phyloP scores from a whole-genome alignment of 176 grass and related monocot genomes.

The Musa troglodytarum region DNA sequence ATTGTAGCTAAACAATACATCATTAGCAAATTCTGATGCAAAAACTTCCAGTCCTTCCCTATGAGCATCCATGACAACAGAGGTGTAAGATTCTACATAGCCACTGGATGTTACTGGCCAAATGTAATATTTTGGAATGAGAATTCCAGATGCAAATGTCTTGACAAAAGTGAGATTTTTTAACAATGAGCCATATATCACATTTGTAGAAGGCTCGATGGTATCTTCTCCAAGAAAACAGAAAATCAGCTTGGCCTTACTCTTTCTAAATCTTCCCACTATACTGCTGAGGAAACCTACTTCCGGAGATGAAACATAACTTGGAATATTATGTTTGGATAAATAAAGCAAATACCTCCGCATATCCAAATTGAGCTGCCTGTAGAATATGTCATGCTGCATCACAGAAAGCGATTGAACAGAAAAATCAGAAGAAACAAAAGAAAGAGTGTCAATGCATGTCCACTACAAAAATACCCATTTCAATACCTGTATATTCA shows the following conservation, averaged over 20 bases:
- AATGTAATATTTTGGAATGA: constrained; percentile 75
- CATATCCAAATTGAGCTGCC: constrained; percentile 44
- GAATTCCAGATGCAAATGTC: constrained; percentile 59
- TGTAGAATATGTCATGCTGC: constrained; percentile 59
- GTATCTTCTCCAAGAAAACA: constrained; percentile 28
- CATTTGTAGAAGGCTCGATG: constrained; percentile 53
- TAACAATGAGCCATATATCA: constrained; percentile 48
- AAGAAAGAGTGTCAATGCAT: neutral
- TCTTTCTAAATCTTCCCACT: constrained; percentile 27
- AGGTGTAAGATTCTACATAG: constrained; percentile 26
- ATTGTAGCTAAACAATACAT: constrained; percentile 58
- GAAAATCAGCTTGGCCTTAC: constrained; percentile 49
- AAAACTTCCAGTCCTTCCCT: constrained; percentile 64
- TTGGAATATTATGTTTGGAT: constrained; percentile 22
- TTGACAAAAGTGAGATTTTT: constrained; percentile 65
- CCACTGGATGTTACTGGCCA: constrained; percentile 53
- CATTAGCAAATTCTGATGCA: constrained; percentile 77
- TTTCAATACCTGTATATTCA: constrained; percentile 64
- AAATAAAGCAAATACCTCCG: constrained; percentile 47
- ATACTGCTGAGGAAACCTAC: constrained; percentile 55
- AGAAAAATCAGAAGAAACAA: constrained; percentile 7
- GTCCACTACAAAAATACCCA: constrained; percentile 1
- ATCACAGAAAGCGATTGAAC: constrained; percentile 8
- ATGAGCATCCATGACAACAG: constrained; percentile 43
- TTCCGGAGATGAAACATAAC: constrained; percentile 76